A percentile compares a stretch with the other conserved stretches of the same genome.
Evolutionary conservation across 225 moss, liverwort and hornwort species (phyloP).

Genomic region (Lunularia cruciata): DNA sequence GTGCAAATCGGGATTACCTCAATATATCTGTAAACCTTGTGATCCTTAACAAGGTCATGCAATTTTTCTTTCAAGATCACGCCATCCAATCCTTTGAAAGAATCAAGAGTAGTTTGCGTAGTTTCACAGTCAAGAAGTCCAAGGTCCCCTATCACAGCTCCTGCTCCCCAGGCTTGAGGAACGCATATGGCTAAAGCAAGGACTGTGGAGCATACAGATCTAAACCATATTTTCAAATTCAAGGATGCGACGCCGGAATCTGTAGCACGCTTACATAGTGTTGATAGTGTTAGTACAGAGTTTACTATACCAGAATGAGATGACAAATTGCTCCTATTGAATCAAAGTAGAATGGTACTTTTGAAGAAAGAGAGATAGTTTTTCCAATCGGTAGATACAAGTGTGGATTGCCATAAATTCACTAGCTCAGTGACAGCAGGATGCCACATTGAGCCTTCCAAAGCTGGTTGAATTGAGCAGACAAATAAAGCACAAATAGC

Average conservation of each 20-base stretch:
- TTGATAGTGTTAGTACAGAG: too few species aligned
- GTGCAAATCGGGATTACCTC: too few species aligned
- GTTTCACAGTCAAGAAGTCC: conserved; percentile 24
- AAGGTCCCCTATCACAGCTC: conserved; percentile 10
- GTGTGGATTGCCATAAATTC: too few species aligned
- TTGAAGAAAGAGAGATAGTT: too few species aligned
- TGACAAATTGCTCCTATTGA: too few species aligned
- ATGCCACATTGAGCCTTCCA: too few species aligned
- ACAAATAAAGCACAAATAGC: too few species aligned
- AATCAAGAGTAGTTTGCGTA: conserved; percentile 25
- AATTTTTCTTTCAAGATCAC: conserved; percentile 52
- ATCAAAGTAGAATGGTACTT: too few species aligned
- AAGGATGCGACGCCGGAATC: conserved; percentile 7
- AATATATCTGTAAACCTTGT: conserved; percentile 60
- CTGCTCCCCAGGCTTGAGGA: conserved; percentile 24
- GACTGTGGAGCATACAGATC: conserved; percentile 19
- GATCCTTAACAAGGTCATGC: conserved; percentile 67
- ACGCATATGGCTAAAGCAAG: conserved; percentile 20
- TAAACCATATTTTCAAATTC: conserved; percentile 28
- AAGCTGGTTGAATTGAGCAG: too few species aligned
- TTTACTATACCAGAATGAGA: too few species aligned
- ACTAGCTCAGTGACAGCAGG: too few species aligned
- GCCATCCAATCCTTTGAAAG: conserved; percentile 44
- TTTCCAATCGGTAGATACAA: too few species aligned
- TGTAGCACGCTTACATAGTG: conserved; percentile 9